Base-by-base conservation (phyloP, 129 eudicot genomes). In the Deinandra increscens region DNA sequence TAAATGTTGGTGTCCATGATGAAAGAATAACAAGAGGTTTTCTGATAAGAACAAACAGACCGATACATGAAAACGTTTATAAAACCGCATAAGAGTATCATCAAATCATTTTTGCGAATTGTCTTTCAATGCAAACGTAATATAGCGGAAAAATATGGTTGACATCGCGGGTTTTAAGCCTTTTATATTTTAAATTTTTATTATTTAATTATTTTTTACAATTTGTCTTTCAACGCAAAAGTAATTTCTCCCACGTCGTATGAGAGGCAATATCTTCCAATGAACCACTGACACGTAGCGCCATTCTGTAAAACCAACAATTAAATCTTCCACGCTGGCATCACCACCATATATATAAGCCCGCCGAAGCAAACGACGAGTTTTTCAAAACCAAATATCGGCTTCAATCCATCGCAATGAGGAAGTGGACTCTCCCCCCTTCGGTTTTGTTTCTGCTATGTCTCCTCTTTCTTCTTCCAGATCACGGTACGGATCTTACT, bases 371-470 rank as follows among this genome's bases (percentile, higher is more conserved):
- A 55, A 71, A 43, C 54, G 42, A 74, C 44, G 39, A 48, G 3
- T 51, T 64, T 45, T 38, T 67, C 63, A 17, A 72, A 48, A 22
- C 78, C 70, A 63, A 82, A 78, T 69, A 64, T 18, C 13, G 37
- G 45, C 8, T 56, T 46, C 6, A 15, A 3, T 5, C 5, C 43
- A 79, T 76, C 84, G 80, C 80, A 61, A 93, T 93, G 98, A 81
- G 84, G 85, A 93, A 80, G 90, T 93, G 96, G 91, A 89, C 97
- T 83, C 41, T 86, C 60, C 84, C 97, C 60, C 84, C 97, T 18
- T 75, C 95, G 80, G 84, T 82, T 33, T 74, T 93, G 70, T 85
- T 93, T 60, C 83, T 93, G 34, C 12, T 89, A 11, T 93, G 95
- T 76, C 88, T 93, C 36, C 78, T 93, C 69, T 84, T 87, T 78